Conservation (phyloP, 2,329 filamentous ascomycete genomes). For the Fusarium sp. region DNA sequence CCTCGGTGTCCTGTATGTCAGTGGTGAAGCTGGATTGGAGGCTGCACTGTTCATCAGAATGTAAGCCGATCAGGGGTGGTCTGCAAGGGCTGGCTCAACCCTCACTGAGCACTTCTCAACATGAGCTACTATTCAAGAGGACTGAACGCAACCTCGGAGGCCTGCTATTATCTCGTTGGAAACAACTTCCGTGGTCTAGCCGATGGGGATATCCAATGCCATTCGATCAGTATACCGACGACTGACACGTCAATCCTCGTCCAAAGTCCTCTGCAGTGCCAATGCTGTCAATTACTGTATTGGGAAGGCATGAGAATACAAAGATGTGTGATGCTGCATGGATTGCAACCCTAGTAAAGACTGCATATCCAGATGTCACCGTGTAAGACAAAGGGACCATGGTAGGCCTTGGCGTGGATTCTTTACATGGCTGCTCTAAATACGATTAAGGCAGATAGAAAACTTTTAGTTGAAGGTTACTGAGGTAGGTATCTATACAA, state of each 20-base stretch:
- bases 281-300: constrained; percentile 10
- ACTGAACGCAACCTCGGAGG: neutral
- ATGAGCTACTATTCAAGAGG: too few species aligned
- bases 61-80: neutral
- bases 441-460: constrained; percentile 2
- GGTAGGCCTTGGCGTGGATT: constrained; percentile 15
- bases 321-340: constrained; percentile 13
- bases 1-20: neutral
- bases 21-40: neutral
- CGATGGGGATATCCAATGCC: neutral
- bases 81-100: neutral
- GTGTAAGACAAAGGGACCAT: constrained; percentile 1
- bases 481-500: too few species aligned
- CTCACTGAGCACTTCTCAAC: neutral
- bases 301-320: constrained; percentile 31
- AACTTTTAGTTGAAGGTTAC: constrained; percentile 1
- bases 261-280: neutral
- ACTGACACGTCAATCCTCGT: constrained; percentile 2
- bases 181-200: neutral
- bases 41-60: neutral
- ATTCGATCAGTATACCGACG: neutral
- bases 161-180: neutral
- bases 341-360: constrained; percentile 6
- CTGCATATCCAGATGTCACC: constrained; percentile 18
- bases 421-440: neutral